A percentile compares a stretch with the other conserved stretches of the same genome.
Conservation (phyloP, 306 rosid genomes). For the Dryas alaskensis region DNA sequence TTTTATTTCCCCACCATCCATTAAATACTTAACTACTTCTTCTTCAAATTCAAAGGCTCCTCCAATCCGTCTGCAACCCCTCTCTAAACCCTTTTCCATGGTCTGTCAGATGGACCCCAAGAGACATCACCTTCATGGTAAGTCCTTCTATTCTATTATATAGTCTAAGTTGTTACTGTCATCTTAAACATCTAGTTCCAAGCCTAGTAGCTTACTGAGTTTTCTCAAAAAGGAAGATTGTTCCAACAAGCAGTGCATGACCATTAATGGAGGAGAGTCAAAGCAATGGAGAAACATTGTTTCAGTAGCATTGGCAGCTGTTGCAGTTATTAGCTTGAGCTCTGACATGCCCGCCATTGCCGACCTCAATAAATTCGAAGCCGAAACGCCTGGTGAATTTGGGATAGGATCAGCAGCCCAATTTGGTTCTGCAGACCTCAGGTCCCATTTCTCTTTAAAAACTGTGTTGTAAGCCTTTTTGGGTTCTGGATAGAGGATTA, state of each 20-base stretch:
- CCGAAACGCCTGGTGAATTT: conserved; percentile 77
- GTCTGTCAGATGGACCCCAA: conserved; percentile 36
- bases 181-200: background rate
- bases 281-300: conserved; percentile 51
- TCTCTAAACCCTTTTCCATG: conserved; percentile 34
- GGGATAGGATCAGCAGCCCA: conserved; percentile 97
- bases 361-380: conserved; percentile 86
- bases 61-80: conserved; percentile 23
- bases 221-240: conserved; percentile 37
- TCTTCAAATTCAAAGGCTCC: conserved; percentile 35
- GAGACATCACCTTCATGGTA: conserved; percentile 28
- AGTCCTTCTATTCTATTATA: background rate
- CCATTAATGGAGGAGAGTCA: conserved; percentile 31
- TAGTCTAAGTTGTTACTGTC: background rate
- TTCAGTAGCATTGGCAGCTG: conserved; percentile 60
- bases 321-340: conserved; percentile 56
- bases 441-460: conserved; percentile 24
- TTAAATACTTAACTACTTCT: conserved; percentile 33
- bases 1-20: conserved; percentile 48
- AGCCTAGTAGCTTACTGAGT: conserved; percentile 12
- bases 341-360: conserved; percentile 74
- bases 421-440: conserved; percentile 92
- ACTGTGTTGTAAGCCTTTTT: background rate
- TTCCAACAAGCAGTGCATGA: conserved; percentile 31
- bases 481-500: background rate